These are phyloP conservation scores for Penicillium diatomitis DNA, from an alignment of 495 filamentous ascomycete genomes.

Conservation along the genomic window DNA sequence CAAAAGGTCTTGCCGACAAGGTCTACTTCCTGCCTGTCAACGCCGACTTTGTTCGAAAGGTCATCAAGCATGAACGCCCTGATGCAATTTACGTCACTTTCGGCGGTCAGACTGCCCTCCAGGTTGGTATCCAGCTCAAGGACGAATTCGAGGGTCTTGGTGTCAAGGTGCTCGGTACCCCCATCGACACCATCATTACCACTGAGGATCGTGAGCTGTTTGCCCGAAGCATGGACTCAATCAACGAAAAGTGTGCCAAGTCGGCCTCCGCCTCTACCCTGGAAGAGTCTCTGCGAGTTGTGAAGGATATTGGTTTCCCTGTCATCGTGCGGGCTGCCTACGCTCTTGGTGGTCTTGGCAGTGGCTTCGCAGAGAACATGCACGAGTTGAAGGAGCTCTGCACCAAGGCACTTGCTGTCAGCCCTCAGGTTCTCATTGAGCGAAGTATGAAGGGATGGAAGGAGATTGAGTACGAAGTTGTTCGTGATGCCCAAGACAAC, in stretches of 20 bases:
- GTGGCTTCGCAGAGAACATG: slow-evolving; percentile 90
- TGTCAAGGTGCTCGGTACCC: slow-evolving; percentile 89
- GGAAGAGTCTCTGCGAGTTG: slow-evolving; percentile 75
- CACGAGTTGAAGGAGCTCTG: slow-evolving; percentile 83
- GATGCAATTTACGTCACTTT: slow-evolving; percentile 98
- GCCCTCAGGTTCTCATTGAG: slow-evolving; percentile 93
- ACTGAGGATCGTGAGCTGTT: slow-evolving; percentile 97
- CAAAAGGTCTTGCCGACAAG: slow-evolving; percentile 90
- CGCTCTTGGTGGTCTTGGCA: slow-evolving; percentile 88
- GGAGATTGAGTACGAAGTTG: slow-evolving; percentile 97
- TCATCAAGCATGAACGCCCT: slow-evolving; percentile 88
- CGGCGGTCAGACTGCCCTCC: slow-evolving; percentile 90
- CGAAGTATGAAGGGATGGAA: slow-evolving; percentile 99
- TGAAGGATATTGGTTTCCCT: slow-evolving; percentile 85
- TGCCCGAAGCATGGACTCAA: slow-evolving; percentile 95
- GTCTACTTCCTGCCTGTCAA: slow-evolving; percentile 98
- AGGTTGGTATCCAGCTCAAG: slow-evolving; percentile 92
- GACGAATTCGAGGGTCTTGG: slow-evolving; percentile 88
- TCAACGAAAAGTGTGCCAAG: slow-evolving; percentile 95
- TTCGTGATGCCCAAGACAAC: slow-evolving; percentile 92
- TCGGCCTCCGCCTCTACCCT: slow-evolving; percentile 82
- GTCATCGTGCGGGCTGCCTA: slow-evolving; percentile 97
- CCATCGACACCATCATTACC: slow-evolving; percentile 95
- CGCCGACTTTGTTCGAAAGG: slow-evolving; percentile 89
- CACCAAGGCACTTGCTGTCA: slow-evolving; percentile 87